phyloP scores from a whole-genome alignment of 2,329 filamentous ascomycete genomes.

The Pyricularia grisea region DNA sequence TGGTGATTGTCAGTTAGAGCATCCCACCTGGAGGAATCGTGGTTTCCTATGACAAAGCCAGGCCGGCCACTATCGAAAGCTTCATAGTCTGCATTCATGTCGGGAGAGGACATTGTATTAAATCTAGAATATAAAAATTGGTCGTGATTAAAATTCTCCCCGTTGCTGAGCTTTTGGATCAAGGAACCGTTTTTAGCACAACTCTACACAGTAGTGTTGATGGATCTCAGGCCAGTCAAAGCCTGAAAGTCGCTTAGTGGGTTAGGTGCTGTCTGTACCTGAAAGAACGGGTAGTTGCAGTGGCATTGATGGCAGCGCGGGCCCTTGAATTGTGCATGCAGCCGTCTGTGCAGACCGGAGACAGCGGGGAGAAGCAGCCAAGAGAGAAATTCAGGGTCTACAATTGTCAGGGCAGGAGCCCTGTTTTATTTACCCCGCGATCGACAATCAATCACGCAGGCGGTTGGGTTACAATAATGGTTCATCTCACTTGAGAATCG shows the following conservation, averaged over 20 bases:
- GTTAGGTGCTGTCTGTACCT: not conserved
- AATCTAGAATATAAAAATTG: not conserved
- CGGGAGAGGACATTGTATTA: not conserved
- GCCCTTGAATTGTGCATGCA: not conserved
- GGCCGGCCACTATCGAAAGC: constrained; percentile 23
- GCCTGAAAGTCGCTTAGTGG: not conserved
- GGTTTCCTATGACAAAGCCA: constrained; percentile 62
- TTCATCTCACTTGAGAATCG: not conserved
- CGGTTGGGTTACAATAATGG: not conserved
- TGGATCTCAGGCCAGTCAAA: not conserved
- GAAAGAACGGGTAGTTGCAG: not conserved
- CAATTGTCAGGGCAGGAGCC: not conserved
- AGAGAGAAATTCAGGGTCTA: not conserved
- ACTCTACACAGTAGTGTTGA: not conserved
- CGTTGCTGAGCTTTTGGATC: not conserved
- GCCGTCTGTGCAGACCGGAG: not conserved
- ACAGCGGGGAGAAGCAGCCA: not conserved
- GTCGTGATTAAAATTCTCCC: not conserved
- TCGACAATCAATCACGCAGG: not conserved
- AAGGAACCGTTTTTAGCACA: not conserved
- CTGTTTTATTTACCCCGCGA: not conserved
- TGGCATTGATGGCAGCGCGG: not conserved
- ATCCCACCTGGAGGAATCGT: constrained; percentile 54
- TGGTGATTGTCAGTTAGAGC: constrained; percentile 57
- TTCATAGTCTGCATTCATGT: constrained; percentile 13